phyloP scores from a whole-genome alignment of 805 yeast species.

The Sugiyamaella lignohabitans region DNA sequence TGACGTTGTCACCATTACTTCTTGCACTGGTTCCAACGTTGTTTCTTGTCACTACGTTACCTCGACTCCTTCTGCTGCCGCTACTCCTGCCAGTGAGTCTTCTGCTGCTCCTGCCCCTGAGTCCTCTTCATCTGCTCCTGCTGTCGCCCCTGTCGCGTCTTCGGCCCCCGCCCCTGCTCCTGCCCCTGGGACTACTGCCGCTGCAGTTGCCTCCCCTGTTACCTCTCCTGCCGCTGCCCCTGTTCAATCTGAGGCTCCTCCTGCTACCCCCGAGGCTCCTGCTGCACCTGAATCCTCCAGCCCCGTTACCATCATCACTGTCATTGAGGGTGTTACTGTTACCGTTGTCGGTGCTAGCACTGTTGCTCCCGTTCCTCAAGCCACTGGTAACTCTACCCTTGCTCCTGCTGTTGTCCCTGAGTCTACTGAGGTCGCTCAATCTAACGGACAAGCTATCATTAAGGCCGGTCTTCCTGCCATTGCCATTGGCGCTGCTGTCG shows the following conservation, averaged over 20 bases:
- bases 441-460: slow-evolving; percentile 12
- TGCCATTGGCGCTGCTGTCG: slow-evolving; percentile 18
- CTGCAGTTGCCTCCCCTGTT: slow-evolving; percentile 2
- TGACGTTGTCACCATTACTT: slow-evolving; percentile 24
- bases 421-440: slow-evolving; percentile 8
- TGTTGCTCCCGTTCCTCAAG: slow-evolving; percentile 7
- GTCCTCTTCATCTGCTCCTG: neutral
- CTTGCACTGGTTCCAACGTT: slow-evolving; percentile 28
- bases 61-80: slow-evolving; percentile 10
- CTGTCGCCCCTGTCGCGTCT: slow-evolving; percentile 4
- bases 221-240: slow-evolving; percentile 3
- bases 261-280: slow-evolving; percentile 3
- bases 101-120: slow-evolving; percentile 1
- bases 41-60: slow-evolving; percentile 20
- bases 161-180: slow-evolving; percentile 6
- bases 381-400: slow-evolving; percentile 4
- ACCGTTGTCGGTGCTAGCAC: slow-evolving; percentile 14
- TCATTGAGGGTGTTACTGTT: slow-evolving; percentile 15
- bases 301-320: slow-evolving; percentile 16
- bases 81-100: slow-evolving; percentile 2
- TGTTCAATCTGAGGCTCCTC: slow-evolving; percentile 5
- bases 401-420: slow-evolving; percentile 6
- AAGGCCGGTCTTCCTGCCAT: slow-evolving; percentile 15
- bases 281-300: slow-evolving; percentile 2
- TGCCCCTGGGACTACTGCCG: slow-evolving; percentile 4